These are phyloP conservation scores for Diplocarpon mali DNA, from an alignment of 2,329 filamentous ascomycete genomes.

Conservation along the genomic window DNA sequence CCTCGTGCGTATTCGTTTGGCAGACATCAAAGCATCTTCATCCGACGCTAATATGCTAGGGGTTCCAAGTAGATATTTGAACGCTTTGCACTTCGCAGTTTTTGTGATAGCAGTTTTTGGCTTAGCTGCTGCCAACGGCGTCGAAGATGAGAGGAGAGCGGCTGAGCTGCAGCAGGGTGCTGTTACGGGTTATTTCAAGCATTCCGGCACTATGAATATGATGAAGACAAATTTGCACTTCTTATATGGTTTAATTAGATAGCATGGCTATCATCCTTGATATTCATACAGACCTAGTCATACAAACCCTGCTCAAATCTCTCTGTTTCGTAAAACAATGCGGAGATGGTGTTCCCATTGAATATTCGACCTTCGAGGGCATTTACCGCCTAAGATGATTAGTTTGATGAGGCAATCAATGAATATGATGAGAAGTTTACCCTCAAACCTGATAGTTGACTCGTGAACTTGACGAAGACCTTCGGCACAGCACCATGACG, in stretches of 20 bases:
- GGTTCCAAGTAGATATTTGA: no score
- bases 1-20: no score
- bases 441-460: slow-evolving; percentile 70
- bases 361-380: slow-evolving; percentile 81
- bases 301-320: slow-evolving; percentile 65
- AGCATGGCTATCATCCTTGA: neutral
- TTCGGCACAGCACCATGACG: slow-evolving; percentile 42
- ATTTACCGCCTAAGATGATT: slow-evolving; percentile 60
- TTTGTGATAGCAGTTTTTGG: no score
- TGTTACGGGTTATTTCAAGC: no score
- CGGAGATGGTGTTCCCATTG: slow-evolving; percentile 74
- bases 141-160: no score
- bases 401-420: slow-evolving; percentile 11
- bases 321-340: slow-evolving; percentile 71
- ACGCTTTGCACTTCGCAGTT: no score
- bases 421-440: slow-evolving; percentile 38
- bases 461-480: slow-evolving; percentile 92
- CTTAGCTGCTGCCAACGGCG: no score
- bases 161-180: no score
- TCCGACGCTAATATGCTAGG: no score
- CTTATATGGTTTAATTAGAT: neutral
- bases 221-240: no score
- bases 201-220: no score
- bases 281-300: slow-evolving; percentile 15
- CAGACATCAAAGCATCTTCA: no score